phyloP scores from a whole-genome alignment of 73 alveolate genomes.

The Halteria grandinella region DNA sequence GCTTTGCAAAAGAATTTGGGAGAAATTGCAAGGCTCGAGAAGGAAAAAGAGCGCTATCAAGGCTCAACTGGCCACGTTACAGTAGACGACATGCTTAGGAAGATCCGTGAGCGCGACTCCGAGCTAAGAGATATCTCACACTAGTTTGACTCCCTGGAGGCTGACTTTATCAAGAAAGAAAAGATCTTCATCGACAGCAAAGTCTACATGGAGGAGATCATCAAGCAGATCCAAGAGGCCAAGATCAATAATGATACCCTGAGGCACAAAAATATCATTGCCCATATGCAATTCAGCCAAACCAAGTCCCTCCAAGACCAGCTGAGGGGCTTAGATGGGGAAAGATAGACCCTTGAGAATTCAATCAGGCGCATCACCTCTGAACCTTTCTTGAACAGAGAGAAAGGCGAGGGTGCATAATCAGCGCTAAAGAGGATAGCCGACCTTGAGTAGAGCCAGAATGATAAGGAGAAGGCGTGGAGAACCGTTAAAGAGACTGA shows the following conservation, averaged over 20 bases:
- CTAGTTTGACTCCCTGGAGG: constrained; percentile 45
- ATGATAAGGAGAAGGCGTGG: constrained; percentile 43
- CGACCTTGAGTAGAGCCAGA: constrained; percentile 36
- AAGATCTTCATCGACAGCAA: constrained; percentile 28
- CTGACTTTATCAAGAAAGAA: constrained; percentile 11
- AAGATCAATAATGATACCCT: constrained; percentile 20
- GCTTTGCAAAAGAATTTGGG: constrained; percentile 29
- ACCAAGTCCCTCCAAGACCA: constrained; percentile 10
- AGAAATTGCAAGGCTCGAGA: constrained; percentile 32
- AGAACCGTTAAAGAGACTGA: constrained; percentile 54
- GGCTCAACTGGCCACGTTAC: constrained; percentile 9
- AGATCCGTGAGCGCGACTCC: constrained; percentile 29
- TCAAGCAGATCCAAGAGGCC: constrained; percentile 36
- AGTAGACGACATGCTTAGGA: constrained; percentile 22
- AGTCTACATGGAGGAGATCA: constrained; percentile 21
- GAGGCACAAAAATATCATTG: constrained; percentile 17
- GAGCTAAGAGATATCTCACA: constrained; percentile 26
- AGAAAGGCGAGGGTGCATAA: constrained; percentile 54
- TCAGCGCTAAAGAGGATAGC: constrained; percentile 21
- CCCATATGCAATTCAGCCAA: constrained; percentile 1
- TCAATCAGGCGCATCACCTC: constrained; percentile 43
- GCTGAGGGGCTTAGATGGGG: constrained; percentile 31
- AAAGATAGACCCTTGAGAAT: constrained; percentile 51
- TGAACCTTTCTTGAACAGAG: constrained; percentile 69
- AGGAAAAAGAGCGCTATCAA: not conserved